Evolutionary conservation across 2,329 filamentous ascomycete species (phyloP).

Genomic region (Fusarium duplospermum): DNA sequence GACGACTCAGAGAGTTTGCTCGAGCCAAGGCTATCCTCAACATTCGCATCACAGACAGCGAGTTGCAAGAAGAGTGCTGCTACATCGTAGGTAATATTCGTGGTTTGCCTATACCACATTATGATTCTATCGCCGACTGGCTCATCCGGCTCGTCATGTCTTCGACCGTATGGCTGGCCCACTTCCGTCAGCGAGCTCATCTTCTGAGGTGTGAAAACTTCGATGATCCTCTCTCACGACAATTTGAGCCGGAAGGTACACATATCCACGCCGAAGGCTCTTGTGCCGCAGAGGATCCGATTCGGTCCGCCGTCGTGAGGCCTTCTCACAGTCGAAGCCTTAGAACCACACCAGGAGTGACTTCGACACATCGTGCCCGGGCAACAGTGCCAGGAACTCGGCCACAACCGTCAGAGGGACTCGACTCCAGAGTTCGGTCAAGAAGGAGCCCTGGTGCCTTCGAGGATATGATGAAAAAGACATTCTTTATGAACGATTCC

Average conservation of each 20-base stretch:
- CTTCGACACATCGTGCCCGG: not conserved
- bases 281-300: not conserved
- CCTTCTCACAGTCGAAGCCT: not conserved
- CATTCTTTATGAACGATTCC: not conserved
- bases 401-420: not conserved
- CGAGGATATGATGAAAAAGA: not conserved
- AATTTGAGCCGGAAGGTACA: not conserved
- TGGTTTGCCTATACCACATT: not conserved
- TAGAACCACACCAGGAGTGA: not conserved
- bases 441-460: not conserved
- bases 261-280: not conserved
- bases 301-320: not conserved
- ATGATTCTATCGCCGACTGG: not conserved
- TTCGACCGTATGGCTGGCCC: not conserved
- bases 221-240: not conserved
- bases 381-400: not conserved
- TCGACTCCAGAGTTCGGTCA: not conserved
- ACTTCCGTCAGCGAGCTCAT: not conserved
- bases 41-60: not conserved
- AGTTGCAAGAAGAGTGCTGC: not conserved
- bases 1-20: not conserved
- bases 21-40: not conserved
- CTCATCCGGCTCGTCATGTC: not conserved
- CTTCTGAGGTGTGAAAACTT: not conserved
- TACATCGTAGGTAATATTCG: not conserved